phyloP scores from a whole-genome alignment of 108 stramenopile species.

The Skeletonema tropicum region DNA sequence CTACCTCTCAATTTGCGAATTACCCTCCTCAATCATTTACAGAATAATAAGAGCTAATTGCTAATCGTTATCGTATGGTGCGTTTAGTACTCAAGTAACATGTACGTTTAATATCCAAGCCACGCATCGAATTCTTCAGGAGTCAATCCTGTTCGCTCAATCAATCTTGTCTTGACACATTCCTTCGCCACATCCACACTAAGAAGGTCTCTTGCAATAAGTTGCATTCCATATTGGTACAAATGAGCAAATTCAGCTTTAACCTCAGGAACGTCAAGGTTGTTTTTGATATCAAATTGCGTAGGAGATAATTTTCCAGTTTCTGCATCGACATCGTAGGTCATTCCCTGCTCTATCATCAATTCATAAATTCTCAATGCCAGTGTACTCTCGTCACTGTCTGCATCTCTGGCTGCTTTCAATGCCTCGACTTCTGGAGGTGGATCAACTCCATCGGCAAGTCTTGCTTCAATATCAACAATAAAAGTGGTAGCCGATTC shows the following conservation, averaged over 20 bases:
- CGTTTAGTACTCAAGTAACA: not conserved
- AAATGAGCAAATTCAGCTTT: constrained; percentile 68
- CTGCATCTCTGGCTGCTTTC: constrained; percentile 46
- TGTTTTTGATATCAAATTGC: constrained; percentile 70
- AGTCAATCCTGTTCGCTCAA: constrained; percentile 66
- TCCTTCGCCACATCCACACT: constrained; percentile 55
- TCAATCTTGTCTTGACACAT: constrained; percentile 62
- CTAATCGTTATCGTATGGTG: not conserved
- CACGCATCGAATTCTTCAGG: constrained; percentile 77
- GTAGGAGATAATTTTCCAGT: constrained; percentile 68
- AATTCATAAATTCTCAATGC: constrained; percentile 62
- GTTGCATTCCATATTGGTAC: constrained; percentile 71
- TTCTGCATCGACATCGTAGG: constrained; percentile 71
- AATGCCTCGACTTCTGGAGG: constrained; percentile 65
- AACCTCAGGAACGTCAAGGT: constrained; percentile 73
- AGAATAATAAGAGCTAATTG: constrained; percentile 5
- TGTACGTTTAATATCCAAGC: constrained; percentile 57
- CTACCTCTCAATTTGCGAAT: constrained; percentile 70
- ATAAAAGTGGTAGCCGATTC: constrained; percentile 68
- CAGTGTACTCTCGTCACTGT: constrained; percentile 35
- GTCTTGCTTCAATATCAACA: constrained; percentile 40
- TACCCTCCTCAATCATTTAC: constrained; percentile 69
- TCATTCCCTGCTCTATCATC: constrained; percentile 81
- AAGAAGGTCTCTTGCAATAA: constrained; percentile 61
- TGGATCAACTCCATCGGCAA: constrained; percentile 61